Evolutionary conservation across 305 asterid genomes (phyloP).

Genomic region (Fraxinus dipetala): DNA sequence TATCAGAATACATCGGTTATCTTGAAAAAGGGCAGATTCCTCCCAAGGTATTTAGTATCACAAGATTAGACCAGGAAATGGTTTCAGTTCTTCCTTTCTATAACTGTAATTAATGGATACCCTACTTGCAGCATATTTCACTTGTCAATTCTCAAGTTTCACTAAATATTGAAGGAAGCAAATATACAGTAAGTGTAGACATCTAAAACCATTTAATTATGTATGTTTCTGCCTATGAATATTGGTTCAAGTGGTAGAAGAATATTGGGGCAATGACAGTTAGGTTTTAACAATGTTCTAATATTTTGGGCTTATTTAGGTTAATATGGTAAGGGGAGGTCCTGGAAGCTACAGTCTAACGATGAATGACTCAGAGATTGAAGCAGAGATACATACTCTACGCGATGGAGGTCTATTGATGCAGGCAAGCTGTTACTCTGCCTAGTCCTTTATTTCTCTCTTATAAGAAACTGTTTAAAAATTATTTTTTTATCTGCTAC

Average conservation of each 20-base stretch:
- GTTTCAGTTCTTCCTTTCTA: conserved; percentile 7
- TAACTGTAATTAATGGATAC: conserved; percentile 19
- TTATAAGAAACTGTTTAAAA: conserved; percentile 12
- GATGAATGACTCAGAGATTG: conserved; percentile 82
- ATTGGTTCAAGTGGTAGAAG: background rate
- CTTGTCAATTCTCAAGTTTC: conserved; percentile 93
- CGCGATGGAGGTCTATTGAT: conserved; percentile 95
- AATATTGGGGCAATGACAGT: background rate
- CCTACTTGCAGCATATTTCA: conserved; percentile 84
- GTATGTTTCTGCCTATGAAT: background rate
- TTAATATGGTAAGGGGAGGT: conserved; percentile 89
- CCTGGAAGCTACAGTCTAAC: conserved; percentile 89
- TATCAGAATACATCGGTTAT: conserved; percentile 94
- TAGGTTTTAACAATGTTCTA: conserved; percentile 17
- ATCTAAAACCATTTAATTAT: conserved; percentile 5
- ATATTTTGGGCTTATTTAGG: conserved; percentile 39
- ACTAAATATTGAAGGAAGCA: conserved; percentile 96
- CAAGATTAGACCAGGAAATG: conserved; percentile 14
- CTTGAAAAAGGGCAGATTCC: conserved; percentile 99
- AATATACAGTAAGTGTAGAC: conserved; percentile 73
- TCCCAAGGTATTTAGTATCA: conserved; percentile 63
- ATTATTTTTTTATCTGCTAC: conserved; percentile 2
- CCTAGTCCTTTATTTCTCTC: conserved; percentile 18
- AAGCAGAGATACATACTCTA: conserved; percentile 95
- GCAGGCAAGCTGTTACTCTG: conserved; percentile 66